A percentile compares a stretch with the other conserved stretches of the same genome.
phyloP scores from a whole-genome alignment of 805 yeast genomes.

The Ogataea parapolymorpha region DNA sequence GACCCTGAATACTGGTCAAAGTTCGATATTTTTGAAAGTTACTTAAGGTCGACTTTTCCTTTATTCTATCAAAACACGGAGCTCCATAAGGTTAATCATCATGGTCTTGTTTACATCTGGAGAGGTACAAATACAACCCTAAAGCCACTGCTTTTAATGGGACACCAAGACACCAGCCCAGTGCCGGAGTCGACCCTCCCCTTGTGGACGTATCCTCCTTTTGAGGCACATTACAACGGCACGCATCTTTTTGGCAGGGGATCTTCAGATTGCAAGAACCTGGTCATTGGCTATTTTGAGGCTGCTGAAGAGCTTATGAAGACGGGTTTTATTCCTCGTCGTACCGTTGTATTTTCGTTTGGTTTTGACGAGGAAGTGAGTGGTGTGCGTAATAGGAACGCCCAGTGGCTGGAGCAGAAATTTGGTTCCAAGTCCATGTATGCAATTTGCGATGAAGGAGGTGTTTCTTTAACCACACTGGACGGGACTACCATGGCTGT shows the following conservation, averaged over 20 bases:
- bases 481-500: conserved; percentile 50
- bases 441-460: conserved; percentile 71
- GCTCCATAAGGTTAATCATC: conserved; percentile 54
- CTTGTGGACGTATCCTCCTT: conserved; percentile 68
- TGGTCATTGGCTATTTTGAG: conserved; percentile 61
- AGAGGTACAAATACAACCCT: conserved; percentile 48
- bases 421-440: conserved; percentile 59
- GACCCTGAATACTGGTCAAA: conserved; percentile 50
- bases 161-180: conserved; percentile 79
- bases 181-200: conserved; percentile 54
- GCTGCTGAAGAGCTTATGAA: conserved; percentile 53
- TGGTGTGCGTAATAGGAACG: conserved; percentile 46
- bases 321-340: conserved; percentile 52
- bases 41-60: conserved; percentile 55
- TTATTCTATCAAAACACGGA: conserved; percentile 43
- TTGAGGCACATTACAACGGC: conserved; percentile 61
- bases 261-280: conserved; percentile 65
- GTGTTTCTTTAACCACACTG: conserved; percentile 34
- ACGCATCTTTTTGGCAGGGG: conserved; percentile 71
- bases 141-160: conserved; percentile 64
- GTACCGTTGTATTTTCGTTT: conserved; percentile 59
- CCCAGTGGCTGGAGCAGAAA: conserved; percentile 41
- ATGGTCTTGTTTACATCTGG: conserved; percentile 62
- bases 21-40: conserved; percentile 48
- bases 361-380: conserved; percentile 78